phyloP scores from a whole-genome alignment of 2,329 filamentous ascomycete species.

The Phyllosticta citribraziliensis region DNA sequence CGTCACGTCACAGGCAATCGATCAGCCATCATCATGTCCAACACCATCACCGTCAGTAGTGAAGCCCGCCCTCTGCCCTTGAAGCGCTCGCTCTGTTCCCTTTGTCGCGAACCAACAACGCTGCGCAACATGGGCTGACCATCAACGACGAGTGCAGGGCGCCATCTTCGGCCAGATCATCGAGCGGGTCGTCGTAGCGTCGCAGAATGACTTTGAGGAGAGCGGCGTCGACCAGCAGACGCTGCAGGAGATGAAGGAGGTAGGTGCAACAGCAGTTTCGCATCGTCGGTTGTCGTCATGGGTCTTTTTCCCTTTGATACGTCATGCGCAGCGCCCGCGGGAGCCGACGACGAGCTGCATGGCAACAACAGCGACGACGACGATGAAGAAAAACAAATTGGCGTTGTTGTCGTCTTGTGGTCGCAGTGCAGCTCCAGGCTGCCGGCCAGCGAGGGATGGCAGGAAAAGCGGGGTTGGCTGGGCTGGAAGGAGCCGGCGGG shows the following conservation, averaged over 20 bases:
- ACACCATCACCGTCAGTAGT: slow-evolving; percentile 10
- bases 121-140: slow-evolving; percentile 4
- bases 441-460: slow-evolving; percentile 10
- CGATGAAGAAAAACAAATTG: not conserved
- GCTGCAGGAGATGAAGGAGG: slow-evolving; percentile 76
- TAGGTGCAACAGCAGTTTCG: slow-evolving; percentile 41
- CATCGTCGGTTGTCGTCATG: not conserved
- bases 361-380: not conserved
- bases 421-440: slow-evolving; percentile 6
- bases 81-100: not conserved
- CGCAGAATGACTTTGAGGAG: slow-evolving; percentile 93
- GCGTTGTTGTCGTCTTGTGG: not conserved
- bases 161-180: slow-evolving; percentile 84
- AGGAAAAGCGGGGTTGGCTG: slow-evolving; percentile 12
- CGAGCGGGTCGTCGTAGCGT: slow-evolving; percentile 54
- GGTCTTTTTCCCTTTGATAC: not conserved
- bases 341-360: not conserved
- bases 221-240: slow-evolving; percentile 82
- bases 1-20: slow-evolving; percentile 11
- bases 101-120: not conserved
- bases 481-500: slow-evolving; percentile 10
- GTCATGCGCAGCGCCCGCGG: no score
- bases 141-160: slow-evolving; percentile 41
- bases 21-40: slow-evolving; percentile 8
- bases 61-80: not conserved